Conservation (phyloP, 257 asterid species). For the Solanum pinnatisectum region DNA sequence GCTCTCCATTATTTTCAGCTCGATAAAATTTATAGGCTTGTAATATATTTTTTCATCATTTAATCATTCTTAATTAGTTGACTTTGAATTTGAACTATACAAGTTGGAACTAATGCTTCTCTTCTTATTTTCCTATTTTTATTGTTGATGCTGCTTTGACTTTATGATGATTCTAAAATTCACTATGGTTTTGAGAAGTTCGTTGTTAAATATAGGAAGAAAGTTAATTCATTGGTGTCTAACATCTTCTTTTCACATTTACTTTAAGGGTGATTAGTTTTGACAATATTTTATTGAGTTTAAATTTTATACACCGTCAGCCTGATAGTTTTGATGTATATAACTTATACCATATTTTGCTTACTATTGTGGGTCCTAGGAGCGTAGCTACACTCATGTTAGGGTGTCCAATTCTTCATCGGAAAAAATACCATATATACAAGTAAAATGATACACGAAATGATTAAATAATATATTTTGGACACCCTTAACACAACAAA, state of each 20-base stretch:
- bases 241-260: not conserved
- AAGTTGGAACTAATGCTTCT: not conserved
- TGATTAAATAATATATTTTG: not conserved
- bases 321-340: not conserved
- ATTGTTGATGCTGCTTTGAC: not conserved
- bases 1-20: not conserved
- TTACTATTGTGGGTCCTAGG: not conserved
- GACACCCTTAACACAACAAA: not conserved
- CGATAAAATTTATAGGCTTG: not conserved
- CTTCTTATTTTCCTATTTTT: not conserved
- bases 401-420: not conserved
- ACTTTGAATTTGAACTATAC: not conserved
- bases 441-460: not conserved
- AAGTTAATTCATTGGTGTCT: not conserved
- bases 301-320: not conserved
- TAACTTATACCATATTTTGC: not conserved
- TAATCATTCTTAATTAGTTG: not conserved
- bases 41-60: not conserved
- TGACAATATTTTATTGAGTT: not conserved
- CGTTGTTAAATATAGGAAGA: not conserved
- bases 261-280: not conserved
- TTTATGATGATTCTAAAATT: not conserved
- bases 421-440: no score
- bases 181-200: not conserved
- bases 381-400: not conserved